phyloP scores from a whole-genome alignment of 306 rosid species.

The Adenanthera pavonina region DNA sequence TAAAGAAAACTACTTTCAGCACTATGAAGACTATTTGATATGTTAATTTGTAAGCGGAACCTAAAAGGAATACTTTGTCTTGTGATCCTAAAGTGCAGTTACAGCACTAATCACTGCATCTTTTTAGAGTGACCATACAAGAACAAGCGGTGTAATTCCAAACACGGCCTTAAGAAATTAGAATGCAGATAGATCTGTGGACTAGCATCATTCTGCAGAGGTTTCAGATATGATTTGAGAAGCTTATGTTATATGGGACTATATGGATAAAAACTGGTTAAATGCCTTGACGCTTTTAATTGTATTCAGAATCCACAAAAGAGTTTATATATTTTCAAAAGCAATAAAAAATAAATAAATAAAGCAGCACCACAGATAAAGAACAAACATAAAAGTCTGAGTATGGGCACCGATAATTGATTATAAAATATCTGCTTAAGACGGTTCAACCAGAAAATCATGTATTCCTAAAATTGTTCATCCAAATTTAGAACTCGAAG shows the following conservation, averaged over 20 bases:
- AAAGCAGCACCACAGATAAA: slow-evolving; percentile 17
- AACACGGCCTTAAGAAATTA: slow-evolving; percentile 3
- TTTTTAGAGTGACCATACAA: slow-evolving; percentile 12
- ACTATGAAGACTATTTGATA: not conserved
- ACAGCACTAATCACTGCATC: not conserved
- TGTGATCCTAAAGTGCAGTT: not conserved
- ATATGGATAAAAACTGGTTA: not conserved
- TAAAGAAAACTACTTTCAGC: not conserved
- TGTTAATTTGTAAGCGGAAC: not conserved
- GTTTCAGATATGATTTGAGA: slow-evolving; percentile 21
- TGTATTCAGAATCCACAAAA: not conserved
- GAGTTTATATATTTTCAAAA: not conserved
- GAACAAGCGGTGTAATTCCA: slow-evolving; percentile 2
- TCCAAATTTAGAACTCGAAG: not conserved
- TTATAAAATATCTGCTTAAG: slow-evolving; percentile 3
- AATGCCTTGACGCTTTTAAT: slow-evolving; percentile 3
- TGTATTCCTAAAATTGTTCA: not conserved
- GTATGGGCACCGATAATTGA: slow-evolving; percentile 5
- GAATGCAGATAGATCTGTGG: not conserved
- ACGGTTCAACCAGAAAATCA: slow-evolving; percentile 23
- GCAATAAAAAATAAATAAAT: slow-evolving; percentile 2
- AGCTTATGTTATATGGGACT: not conserved
- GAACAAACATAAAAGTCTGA: not conserved
- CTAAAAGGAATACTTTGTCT: not conserved
- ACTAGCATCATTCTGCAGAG: not conserved